Percentiles rank a stretch among this genome's conserved stretches.
Conservation (phyloP, 1,284 basidiomycete genomes). For the Phellopilus nigrolimitatus region DNA sequence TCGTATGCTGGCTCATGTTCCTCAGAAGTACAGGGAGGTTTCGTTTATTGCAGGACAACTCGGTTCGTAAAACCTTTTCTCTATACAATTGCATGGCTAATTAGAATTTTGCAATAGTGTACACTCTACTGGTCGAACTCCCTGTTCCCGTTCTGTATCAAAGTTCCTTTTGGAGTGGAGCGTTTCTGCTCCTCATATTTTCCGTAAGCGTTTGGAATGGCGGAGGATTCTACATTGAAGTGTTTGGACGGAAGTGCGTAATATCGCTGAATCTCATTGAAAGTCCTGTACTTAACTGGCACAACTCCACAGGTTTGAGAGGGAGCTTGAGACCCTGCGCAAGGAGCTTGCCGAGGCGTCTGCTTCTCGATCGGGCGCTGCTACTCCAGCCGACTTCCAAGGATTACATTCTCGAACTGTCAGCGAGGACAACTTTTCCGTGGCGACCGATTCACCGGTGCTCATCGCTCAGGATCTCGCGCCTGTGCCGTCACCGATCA, state of each 20-base stretch:
- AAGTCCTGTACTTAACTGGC: not conserved
- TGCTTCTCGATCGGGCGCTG: conserved; percentile 39
- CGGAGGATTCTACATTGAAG: conserved; percentile 88
- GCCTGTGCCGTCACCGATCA: conserved; percentile 4
- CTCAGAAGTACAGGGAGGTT: conserved; percentile 57
- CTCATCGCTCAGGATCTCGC: conserved; percentile 16
- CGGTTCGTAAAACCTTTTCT: conserved; percentile 42
- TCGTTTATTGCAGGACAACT: conserved; percentile 87
- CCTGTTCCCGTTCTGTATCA: conserved; percentile 81
- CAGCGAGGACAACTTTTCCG: conserved; percentile 22
- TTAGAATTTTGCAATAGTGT: conserved; percentile 46
- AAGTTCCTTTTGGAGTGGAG: conserved; percentile 66
- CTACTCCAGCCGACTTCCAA: conserved; percentile 38
- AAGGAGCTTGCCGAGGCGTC: conserved; percentile 75
- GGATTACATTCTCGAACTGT: conserved; percentile 30
- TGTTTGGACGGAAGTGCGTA: conserved; percentile 88
- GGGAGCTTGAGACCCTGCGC: conserved; percentile 81
- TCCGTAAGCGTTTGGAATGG: conserved; percentile 83
- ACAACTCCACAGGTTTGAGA: conserved; percentile 64
- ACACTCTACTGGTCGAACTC: conserved; percentile 81
- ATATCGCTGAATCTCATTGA: conserved; percentile 5
- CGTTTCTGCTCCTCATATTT: conserved; percentile 77
- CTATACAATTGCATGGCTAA: not conserved
- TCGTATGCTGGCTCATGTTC: conserved; percentile 54
- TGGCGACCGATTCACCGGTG: conserved; percentile 17